Percentiles rank a stretch among this genome's conserved stretches.
Evolutionary conservation across 805 yeast species (phyloP).

Genomic region (Candida sonorensis): DNA sequence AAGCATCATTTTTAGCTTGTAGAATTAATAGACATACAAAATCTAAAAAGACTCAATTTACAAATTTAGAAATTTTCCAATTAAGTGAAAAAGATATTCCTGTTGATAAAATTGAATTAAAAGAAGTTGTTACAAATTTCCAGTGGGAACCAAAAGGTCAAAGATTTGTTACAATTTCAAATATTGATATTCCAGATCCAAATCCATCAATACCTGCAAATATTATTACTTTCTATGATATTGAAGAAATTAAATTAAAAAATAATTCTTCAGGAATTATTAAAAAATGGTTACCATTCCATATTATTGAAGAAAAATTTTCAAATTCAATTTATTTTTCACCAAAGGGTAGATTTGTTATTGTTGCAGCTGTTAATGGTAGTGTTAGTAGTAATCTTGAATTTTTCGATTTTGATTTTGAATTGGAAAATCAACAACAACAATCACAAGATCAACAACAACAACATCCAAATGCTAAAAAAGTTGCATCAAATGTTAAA

Average conservation of each 20-base stretch:
- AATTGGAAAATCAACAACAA: too few relatives aligned
- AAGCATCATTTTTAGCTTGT: slow-evolving; percentile 78
- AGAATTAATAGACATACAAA: slow-evolving; percentile 97
- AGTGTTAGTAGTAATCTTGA: slow-evolving; percentile 60
- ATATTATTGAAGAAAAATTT: slow-evolving; percentile 52
- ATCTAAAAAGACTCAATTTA: slow-evolving; percentile 84
- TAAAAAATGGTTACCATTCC: slow-evolving; percentile 42
- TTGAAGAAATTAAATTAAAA: slow-evolving; percentile 52
- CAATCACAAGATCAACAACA: too few relatives aligned
- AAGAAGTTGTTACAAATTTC: slow-evolving; percentile 79
- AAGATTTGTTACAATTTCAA: slow-evolving; percentile 75
- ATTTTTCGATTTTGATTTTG: slow-evolving; percentile 80
- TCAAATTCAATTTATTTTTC: slow-evolving; percentile 78
- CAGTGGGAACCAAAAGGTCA: slow-evolving; percentile 96
- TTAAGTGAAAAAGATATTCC: slow-evolving; percentile 85
- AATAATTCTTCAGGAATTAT: slow-evolving; percentile 4
- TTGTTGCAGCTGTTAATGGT: slow-evolving; percentile 37
- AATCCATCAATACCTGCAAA: slow-evolving; percentile 65
- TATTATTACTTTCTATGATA: slow-evolving; percentile 68
- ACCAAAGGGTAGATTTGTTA: slow-evolving; percentile 86
- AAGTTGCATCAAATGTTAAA: slow-evolving; percentile 51
- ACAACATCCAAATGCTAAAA: slow-evolving; percentile 21
- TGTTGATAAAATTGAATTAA: slow-evolving; percentile 88
- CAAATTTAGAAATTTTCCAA: slow-evolving; percentile 88
- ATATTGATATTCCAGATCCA: slow-evolving; percentile 42